A percentile compares a stretch with the other conserved stretches of the same genome.
Evolutionary conservation across 164 flowering plant species (phyloP).

Genomic region (Taxillus chinensis): DNA sequence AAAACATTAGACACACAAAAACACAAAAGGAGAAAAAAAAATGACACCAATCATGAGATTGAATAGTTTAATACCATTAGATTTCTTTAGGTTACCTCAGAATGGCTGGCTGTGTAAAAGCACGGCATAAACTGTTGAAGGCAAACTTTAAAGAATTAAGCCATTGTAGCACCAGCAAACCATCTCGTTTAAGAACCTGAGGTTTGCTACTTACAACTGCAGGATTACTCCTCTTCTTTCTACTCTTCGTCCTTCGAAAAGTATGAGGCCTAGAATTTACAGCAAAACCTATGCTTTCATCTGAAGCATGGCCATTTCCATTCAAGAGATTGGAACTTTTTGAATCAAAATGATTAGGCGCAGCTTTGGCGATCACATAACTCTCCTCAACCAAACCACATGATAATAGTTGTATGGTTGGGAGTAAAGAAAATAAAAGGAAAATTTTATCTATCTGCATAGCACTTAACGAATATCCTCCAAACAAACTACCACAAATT

Average conservation of each 20-base stretch:
- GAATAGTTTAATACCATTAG: neutral
- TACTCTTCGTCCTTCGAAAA: conserved; percentile 47
- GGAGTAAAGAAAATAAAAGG: conserved; percentile 64
- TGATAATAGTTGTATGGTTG: conserved; percentile 64
- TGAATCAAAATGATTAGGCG: conserved; percentile 18
- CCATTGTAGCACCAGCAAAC: conserved; percentile 30
- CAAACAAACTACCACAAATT: conserved; percentile 76
- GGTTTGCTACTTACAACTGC: conserved; percentile 13
- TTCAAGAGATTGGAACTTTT: conserved; percentile 16
- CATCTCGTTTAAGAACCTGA: conserved; percentile 18
- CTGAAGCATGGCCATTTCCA: conserved; percentile 15
- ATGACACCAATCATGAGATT: neutral
- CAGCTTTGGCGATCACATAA: conserved; percentile 19
- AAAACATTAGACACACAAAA: conserved; percentile 13
- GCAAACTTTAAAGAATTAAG: conserved; percentile 55
- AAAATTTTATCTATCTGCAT: conserved; percentile 54
- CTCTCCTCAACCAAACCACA: conserved; percentile 70
- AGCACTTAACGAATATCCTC: conserved; percentile 69
- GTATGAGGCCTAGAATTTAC: conserved; percentile 19
- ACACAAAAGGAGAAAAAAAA: neutral
- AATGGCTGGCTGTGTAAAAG: conserved; percentile 73
- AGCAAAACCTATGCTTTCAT: conserved; percentile 22
- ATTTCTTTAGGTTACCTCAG: conserved; percentile 44
- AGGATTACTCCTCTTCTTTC: conserved; percentile 28
- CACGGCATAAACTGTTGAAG: conserved; percentile 41